Evolutionary conservation across 2,329 filamentous ascomycete species (phyloP).

Genomic region (Ophiostoma sp.): DNA sequence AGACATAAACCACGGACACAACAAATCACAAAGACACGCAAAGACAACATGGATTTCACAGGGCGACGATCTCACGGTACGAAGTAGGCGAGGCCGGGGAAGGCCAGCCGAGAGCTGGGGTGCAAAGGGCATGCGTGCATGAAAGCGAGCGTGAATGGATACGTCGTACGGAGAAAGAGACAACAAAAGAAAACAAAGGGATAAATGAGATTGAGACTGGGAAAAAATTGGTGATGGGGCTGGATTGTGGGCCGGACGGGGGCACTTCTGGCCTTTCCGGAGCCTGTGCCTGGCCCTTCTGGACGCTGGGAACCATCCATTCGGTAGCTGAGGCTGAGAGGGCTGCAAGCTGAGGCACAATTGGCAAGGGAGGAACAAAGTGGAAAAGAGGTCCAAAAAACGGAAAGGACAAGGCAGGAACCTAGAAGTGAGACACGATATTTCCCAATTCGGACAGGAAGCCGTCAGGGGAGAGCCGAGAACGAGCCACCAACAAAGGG

Average conservation of each 20-base stretch:
- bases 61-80: background rate
- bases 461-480: background rate
- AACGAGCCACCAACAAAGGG: slow-evolving; percentile 1
- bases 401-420: background rate
- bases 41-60: background rate
- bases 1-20: background rate
- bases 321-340: background rate
- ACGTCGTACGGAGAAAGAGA: background rate
- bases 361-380: background rate
- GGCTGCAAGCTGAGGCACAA: background rate
- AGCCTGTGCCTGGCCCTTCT: background rate
- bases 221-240: background rate
- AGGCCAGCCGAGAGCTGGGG: background rate
- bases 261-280: background rate
- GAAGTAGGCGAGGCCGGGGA: background rate
- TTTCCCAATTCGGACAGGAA: slow-evolving; percentile 13
- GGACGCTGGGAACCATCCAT: background rate
- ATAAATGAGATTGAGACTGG: background rate
- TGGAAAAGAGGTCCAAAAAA: background rate
- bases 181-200: background rate
- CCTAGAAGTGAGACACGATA: slow-evolving; percentile 4
- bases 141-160: background rate
- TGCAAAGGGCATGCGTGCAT: background rate
- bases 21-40: background rate
- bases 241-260: background rate